Evolutionary conservation across 768 basidiomycete genomes (phyloP), one percentile per base, ranked within the genome.

Genomic region (Tylopilus vinaceipallidus): DNA sequence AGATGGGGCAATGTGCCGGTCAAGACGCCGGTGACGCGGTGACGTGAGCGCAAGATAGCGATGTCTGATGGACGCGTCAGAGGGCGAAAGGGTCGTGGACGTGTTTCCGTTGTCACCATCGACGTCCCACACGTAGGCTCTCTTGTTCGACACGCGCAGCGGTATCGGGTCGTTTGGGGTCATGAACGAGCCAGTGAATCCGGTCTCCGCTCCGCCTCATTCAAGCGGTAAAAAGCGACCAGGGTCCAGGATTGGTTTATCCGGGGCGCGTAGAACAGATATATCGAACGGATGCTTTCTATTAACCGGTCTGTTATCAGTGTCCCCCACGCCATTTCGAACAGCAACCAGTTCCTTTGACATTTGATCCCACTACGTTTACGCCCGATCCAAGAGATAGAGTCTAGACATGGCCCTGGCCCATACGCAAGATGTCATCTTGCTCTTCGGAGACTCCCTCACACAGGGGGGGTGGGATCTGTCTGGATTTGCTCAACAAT

Each of bases 1-100:
- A 98, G 77, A 63, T 94, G 92, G 2, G 97, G 95, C 13, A 99
- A 80, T 1, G 97, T 98, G 0, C 97, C 97, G 1, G 83, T 78
- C 37, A 98, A 71, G 37, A 92, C 74, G 30, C 95, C 94, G 60
- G 90, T 93, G 40, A 98, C 78, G 48, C 76, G 83, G 67, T 97
- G 84, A 57, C 84, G 71, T 26, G 87, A 81, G 32, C 97, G 89
- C 10, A 99, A 72, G 6, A 71, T 76, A 9, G 86, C 84, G 58
- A 92, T 85, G 63, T 93, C 95, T 95, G 62, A 36, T 38, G 50
- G 62, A 48, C 22, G 41, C 4, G 13, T 57, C 14, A 56, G 34
- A 50, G 8, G 26, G 32, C 19, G 13, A n/a, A 6, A 3, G 24
- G 5, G 17, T 26, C 12, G 23, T 2, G 17, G 41, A 35, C n/a